These are phyloP conservation scores for Penicillium sp. DNA, from an alignment of 2,329 filamentous ascomycete genomes.

Conservation along the genomic window DNA sequence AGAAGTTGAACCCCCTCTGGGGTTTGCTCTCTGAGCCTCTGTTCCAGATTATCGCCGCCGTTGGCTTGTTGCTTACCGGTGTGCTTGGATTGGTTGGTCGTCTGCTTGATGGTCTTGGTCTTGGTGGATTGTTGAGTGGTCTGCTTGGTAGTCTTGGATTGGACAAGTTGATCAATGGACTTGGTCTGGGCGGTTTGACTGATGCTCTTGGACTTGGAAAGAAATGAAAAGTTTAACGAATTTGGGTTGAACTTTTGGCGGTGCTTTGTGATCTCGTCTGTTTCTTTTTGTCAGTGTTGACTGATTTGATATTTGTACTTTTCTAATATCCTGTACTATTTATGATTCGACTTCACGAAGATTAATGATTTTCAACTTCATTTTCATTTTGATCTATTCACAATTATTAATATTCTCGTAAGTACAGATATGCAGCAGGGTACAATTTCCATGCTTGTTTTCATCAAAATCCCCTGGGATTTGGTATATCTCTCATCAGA, in stretches of 20 bases:
- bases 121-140: conserved; percentile 76
- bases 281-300: neutral
- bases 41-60: conserved; percentile 88
- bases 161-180: conserved; percentile 48
- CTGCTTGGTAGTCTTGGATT: conserved; percentile 72
- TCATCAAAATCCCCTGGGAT: neutral
- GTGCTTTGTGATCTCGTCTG: neutral
- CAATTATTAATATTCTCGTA: conserved; percentile 10
- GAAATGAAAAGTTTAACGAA: conserved; percentile 37
- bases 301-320: neutral
- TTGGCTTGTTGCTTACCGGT: conserved; percentile 76
- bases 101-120: conserved; percentile 74
- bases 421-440: conserved; percentile 5
- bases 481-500: neutral
- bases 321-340: neutral
- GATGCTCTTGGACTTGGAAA: conserved; percentile 47
- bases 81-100: conserved; percentile 82
- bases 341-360: neutral
- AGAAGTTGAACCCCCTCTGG: conserved; percentile 91
- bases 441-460: conserved; percentile 1
- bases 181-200: conserved; percentile 52
- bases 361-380: neutral
- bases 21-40: conserved; percentile 69
- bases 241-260: neutral
- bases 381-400: conserved; percentile 8